These are phyloP conservation scores for Drechmeria coniospora DNA, from an alignment of 2,329 filamentous ascomycete species.

Conservation along the genomic window DNA sequence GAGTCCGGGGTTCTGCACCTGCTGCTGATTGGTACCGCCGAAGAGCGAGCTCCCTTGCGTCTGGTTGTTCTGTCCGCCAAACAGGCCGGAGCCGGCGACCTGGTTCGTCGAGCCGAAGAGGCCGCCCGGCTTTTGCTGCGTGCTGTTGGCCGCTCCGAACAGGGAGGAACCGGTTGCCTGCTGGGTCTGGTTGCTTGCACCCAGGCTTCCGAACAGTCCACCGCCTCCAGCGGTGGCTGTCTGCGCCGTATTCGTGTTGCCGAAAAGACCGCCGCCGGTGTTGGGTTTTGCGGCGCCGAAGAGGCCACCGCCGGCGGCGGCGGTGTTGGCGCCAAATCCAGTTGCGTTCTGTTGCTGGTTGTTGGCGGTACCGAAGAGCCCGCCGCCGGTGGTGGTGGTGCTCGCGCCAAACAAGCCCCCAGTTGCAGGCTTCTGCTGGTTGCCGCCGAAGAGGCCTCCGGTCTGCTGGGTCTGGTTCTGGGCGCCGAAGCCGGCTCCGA, in stretches of 20 bases:
- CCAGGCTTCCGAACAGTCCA: conserved; percentile 28
- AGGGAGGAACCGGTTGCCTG: conserved; percentile 27
- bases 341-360: conserved; percentile 23
- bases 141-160: conserved; percentile 28
- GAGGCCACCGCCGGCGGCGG: conserved; percentile 17
- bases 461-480: conserved; percentile 15
- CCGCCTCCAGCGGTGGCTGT: conserved; percentile 20
- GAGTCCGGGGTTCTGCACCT: conserved; percentile 24
- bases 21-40: conserved; percentile 32
- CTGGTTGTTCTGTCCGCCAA: conserved; percentile 33
- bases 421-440: conserved; percentile 22
- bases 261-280: conserved; percentile 24
- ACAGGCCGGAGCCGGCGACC: conserved; percentile 33
- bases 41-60: conserved; percentile 29
- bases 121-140: conserved; percentile 25
- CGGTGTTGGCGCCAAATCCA: conserved; percentile 19
- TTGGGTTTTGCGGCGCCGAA: conserved; percentile 22
- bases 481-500: conserved; percentile 22
- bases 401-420: conserved; percentile 20
- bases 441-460: conserved; percentile 29
- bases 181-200: conserved; percentile 19
- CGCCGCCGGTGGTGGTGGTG: conserved; percentile 15
- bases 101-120: conserved; percentile 37
- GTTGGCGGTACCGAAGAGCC: conserved; percentile 28
- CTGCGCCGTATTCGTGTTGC: conserved; percentile 17